These are phyloP conservation scores for Pelargonium australe DNA, from an alignment of 441 rosid species.

Conservation along the genomic window DNA sequence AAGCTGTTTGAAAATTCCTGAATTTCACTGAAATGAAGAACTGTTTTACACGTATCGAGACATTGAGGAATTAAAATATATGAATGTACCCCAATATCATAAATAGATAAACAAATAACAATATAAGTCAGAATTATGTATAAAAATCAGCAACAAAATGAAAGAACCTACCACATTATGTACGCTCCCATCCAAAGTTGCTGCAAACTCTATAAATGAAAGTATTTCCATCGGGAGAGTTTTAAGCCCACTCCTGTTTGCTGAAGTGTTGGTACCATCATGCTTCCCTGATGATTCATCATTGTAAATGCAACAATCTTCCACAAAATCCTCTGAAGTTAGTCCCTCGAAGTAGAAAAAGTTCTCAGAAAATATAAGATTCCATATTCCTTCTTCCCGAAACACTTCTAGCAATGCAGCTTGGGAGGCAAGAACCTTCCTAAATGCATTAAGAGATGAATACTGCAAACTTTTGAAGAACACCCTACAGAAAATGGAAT, in stretches of 20 bases:
- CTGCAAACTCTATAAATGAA: conserved; percentile 62
- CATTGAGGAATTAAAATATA: conserved; percentile 17
- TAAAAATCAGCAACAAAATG: conserved; percentile 15
- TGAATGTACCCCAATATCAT: conserved; percentile 6
- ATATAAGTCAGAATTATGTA: conserved; percentile 16
- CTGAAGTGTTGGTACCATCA: conserved; percentile 24
- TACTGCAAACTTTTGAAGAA: conserved; percentile 52
- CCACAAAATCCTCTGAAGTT: conserved; percentile 35
- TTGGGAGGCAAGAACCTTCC: conserved; percentile 51
- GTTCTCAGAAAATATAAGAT: conserved; percentile 70
- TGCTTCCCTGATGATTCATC: conserved; percentile 28
- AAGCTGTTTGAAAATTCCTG: background rate
- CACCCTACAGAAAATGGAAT: conserved; percentile 35
- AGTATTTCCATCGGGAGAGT: conserved; percentile 53
- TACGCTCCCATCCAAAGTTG: conserved; percentile 48
- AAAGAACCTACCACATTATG: conserved; percentile 54
- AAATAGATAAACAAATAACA: background rate
- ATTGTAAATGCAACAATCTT: conserved; percentile 23
- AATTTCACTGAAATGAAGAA: background rate
- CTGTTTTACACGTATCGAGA: conserved; percentile 11
- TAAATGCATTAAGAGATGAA: conserved; percentile 46
- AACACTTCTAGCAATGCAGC: conserved; percentile 46
- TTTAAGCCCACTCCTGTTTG: conserved; percentile 32
- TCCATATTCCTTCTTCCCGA: conserved; percentile 72
- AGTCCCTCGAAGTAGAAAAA: conserved; percentile 53